phyloP scores from a whole-genome alignment of 208 protist genomes.

The Trypanosomatidae sp. region DNA sequence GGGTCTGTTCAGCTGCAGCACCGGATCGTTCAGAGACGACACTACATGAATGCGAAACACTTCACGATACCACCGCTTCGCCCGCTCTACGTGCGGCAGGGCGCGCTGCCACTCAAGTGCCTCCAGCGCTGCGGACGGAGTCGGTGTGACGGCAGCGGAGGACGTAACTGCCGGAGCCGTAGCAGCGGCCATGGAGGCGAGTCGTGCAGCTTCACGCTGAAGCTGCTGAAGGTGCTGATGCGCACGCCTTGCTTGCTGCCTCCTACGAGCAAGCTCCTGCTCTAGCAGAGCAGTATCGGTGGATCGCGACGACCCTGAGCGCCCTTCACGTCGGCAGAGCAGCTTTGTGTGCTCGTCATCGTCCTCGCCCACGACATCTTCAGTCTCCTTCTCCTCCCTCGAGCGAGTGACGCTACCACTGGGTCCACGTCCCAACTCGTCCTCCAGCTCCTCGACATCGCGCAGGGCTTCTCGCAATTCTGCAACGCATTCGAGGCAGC shows the following conservation, averaged over 20 bases:
- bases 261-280: constrained; percentile 23
- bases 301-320: background rate
- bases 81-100: constrained; percentile 41
- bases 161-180: background rate
- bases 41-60: constrained; percentile 41
- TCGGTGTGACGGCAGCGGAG: background rate
- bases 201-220: constrained; percentile 35
- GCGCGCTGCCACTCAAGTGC: constrained; percentile 19
- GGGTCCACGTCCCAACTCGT: background rate
- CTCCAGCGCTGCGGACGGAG: background rate
- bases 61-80: constrained; percentile 50
- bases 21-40: constrained; percentile 2
- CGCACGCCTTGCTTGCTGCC: constrained; percentile 20
- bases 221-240: constrained; percentile 33
- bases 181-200: constrained; percentile 5
- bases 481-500: constrained; percentile 46
- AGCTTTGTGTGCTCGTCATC: constrained; percentile 14
- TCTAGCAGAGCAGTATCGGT: constrained; percentile 17
- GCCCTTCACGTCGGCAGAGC: constrained; percentile 13
- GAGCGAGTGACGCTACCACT: background rate
- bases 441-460: constrained; percentile 25
- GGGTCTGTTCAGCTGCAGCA: constrained; percentile 17
- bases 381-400: constrained; percentile 8
- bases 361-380: background rate
- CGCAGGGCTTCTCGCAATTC: constrained; percentile 36